Base-by-base conservation (phyloP, 495 filamentous ascomycete genomes). In the Rhizodiscina lignyota region DNA sequence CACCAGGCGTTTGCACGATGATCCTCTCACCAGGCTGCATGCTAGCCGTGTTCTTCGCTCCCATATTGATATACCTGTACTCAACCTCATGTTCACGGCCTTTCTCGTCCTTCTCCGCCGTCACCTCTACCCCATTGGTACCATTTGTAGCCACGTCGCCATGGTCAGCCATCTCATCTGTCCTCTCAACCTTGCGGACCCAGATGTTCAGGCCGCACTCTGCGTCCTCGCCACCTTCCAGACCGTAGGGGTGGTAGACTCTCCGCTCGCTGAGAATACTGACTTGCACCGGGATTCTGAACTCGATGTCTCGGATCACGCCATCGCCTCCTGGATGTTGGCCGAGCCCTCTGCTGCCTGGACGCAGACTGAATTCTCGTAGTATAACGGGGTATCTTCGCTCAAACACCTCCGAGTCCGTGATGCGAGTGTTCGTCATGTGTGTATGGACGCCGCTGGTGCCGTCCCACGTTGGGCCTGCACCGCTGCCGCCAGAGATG, bases 361-460 rank as follows among this genome's bases (percentile, higher is more conserved):
- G 48, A 0, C 87, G 62, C 18, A 94, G 64, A 2, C 72, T 72
- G 51, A 94, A 97, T 50, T 87, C 74, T 0, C 81, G 67, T 15
- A 96, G 64, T 11, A 94, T 49, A 2, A 93, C 80, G 1, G 89
- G 89, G 47, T 97, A 97, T 12, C 89, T 69, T 2, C 87, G 68
- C 56, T 97, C 89, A 46, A 97, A 86, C n/a, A 94, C 74, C 45
- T 97, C 89, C 0, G 83, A 67, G 58, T 97, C 89, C 1, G 89
- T 97, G 51, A 96, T 96, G 1, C 89, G 74, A 4, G 89, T 97
- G 54, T 97, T 97, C n/a, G 89, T 97, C 87, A 96, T 97, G 56
- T 96, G 87, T 16, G 75, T 78, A 51, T 97, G 89, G 30, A 96
- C 83, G 29, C 89, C 89, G 34, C 69, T 77, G 5, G 84, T 84